Percentiles rank a stretch among this genome's conserved stretches.
Evolutionary conservation across 2,329 filamentous ascomycete species (phyloP).

Genomic region (Alternaria triticina): DNA sequence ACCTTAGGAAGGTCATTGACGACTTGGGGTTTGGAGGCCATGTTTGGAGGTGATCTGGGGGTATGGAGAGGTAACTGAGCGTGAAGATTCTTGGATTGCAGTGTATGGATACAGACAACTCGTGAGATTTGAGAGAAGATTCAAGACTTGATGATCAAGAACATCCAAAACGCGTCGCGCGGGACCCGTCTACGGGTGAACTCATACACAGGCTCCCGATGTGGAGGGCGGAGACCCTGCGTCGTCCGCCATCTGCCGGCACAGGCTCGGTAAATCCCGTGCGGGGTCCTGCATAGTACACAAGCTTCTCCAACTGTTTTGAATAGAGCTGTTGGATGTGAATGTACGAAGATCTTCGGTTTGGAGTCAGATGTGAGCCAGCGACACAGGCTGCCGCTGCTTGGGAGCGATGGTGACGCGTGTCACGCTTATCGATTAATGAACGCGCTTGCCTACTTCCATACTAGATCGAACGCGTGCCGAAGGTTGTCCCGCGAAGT

Average conservation of each 20-base stretch:
- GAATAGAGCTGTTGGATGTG: neutral
- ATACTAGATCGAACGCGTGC: neutral
- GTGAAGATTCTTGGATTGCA: neutral
- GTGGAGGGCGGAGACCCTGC: conserved; percentile 8
- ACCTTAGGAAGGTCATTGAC: conserved; percentile 34
- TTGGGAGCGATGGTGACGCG: neutral
- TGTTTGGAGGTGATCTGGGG: conserved; percentile 1
- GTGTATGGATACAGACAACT: neutral
- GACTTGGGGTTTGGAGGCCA: conserved; percentile 17
- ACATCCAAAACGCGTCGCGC: neutral
- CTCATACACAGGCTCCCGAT: conserved; percentile 7
- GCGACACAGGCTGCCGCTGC: neutral
- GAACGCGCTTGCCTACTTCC: neutral
- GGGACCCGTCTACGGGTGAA: neutral
- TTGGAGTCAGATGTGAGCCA: neutral
- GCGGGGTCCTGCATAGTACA: neutral
- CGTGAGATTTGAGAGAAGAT: neutral
- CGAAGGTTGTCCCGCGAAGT: neutral
- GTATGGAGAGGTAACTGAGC: neutral
- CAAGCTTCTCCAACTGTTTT: neutral
- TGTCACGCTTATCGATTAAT: conserved; percentile 1
- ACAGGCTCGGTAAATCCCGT: neutral
- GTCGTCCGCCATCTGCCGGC: conserved; percentile 4
- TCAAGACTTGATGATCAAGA: neutral
- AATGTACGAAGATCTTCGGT: neutral